These are phyloP conservation scores for Fusarium papillatum DNA, from an alignment of 2,329 filamentous ascomycete species.

Conservation along the genomic window DNA sequence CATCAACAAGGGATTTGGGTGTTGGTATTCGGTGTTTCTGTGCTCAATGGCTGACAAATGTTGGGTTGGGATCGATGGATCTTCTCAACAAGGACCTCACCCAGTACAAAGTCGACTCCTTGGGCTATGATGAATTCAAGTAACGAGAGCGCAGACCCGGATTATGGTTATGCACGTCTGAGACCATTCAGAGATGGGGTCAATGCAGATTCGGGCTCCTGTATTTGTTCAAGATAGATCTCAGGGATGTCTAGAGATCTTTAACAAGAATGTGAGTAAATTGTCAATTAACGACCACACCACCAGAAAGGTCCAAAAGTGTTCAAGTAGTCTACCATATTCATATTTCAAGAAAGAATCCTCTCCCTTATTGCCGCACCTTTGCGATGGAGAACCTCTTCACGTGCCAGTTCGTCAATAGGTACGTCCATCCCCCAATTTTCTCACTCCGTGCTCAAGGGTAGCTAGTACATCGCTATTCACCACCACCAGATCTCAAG, in stretches of 20 bases:
- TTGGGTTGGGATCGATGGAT: neutral
- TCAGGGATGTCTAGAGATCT: too few species aligned
- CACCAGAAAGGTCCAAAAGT: neutral
- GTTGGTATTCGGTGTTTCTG: neutral
- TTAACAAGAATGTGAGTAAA: neutral
- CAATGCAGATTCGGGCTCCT: neutral
- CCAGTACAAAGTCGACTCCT: neutral
- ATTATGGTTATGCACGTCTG: neutral
- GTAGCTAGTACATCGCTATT: neutral
- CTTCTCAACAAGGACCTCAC: neutral
- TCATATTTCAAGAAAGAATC: neutral
- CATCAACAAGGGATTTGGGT: neutral
- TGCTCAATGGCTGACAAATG: neutral
- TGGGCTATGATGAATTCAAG: neutral
- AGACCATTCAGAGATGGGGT: neutral
- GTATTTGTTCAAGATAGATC: too few species aligned
- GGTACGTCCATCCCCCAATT: neutral
- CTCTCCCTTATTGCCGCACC: neutral
- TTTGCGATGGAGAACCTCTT: neutral
- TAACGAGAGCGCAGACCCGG: neutral
- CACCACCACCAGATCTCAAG: too few species aligned
- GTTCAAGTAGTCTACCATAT: neutral
- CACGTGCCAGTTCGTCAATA: neutral
- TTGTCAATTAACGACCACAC: neutral
- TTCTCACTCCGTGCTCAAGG: neutral